Base-by-base conservation (phyloP, 164 flowering plant species). In the Amborella trichopoda region DNA sequence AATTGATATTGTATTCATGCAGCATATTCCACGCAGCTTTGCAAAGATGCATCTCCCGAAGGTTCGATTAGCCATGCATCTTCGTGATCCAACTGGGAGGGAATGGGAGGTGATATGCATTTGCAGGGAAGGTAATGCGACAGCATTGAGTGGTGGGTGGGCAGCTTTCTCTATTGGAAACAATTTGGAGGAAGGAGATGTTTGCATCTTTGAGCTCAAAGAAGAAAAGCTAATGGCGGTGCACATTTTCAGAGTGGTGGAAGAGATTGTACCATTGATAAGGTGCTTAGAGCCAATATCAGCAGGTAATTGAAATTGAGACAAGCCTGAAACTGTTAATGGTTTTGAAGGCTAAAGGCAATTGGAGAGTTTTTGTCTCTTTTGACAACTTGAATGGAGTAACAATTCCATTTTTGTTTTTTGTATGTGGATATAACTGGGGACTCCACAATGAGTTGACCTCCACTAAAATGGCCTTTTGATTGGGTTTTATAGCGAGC, bases 221-320 rank as follows among this genome's bases (percentile, higher is more conserved):
- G 17, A 21, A 28, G 6, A 8, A 13, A 34, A 33, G 17, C 22
- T 47, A 34, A 24, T 59, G 48, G 34, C 25, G 22, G 57, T 59
- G 8, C 58, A 59, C 43, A 53, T 53, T 52, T 52, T 59, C 53
- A 40, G 63, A 49, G 63, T 59, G 27, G 63, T 59, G 14, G 38
- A 48, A 39, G 48, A 46, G 33, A 41, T 48, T 25, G 32, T 21
- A n/a, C 58, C 63, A 11, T 36, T 42, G 54, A 34, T 25, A 22
- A 53, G 25, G 57, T n/a, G n/a, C n/a, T n/a, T n/a, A n/a, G n/a
- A n/a, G n/a, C n/a, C n/a, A n/a, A n/a, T n/a, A n/a, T n/a, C n/a
- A n/a, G n/a, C n/a, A n/a, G n/a, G n/a, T n/a, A n/a, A n/a, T n/a
- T n/a, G n/a, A n/a, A n/a, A n/a, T n/a, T n/a, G n/a, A n/a, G n/a